A percentile compares a stretch with the other conserved stretches of the same genome.
phyloP scores from a whole-genome alignment of 164 flowering plant species.

The Piper longum region DNA sequence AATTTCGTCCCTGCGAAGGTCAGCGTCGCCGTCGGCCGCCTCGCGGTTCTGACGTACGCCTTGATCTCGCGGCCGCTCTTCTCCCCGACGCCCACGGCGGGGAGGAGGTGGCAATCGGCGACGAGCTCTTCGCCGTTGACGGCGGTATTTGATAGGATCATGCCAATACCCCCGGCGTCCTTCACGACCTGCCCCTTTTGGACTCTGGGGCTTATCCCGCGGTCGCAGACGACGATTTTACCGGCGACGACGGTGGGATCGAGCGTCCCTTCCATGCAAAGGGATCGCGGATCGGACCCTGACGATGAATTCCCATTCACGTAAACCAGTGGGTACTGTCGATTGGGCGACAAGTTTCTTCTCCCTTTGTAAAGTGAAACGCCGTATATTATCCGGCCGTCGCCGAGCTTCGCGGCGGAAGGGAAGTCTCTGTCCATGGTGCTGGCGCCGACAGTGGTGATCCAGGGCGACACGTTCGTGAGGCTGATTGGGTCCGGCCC shows the following conservation, averaged over 20 bases:
- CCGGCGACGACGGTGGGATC: slow-evolving; percentile 20
- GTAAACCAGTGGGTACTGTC: slow-evolving; percentile 49
- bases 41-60: slow-evolving; percentile 5
- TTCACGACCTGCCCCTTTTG: slow-evolving; percentile 28
- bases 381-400: slow-evolving; percentile 26
- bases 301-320: slow-evolving; percentile 44
- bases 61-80: slow-evolving; percentile 17
- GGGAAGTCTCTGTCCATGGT: slow-evolving; percentile 88
- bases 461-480: slow-evolving; percentile 80
- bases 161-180: slow-evolving; percentile 31
- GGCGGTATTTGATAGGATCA: slow-evolving; percentile 21
- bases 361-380: slow-evolving; percentile 67
- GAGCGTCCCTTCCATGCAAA: slow-evolving; percentile 52
- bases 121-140: slow-evolving; percentile 21
- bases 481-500: slow-evolving; percentile 67
- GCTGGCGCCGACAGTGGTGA: slow-evolving; percentile 83
- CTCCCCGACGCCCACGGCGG: slow-evolving; percentile 19
- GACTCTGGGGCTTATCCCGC: slow-evolving; percentile 21
- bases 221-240: slow-evolving; percentile 36
- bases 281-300: slow-evolving; percentile 39
- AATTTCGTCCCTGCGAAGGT: slow-evolving; percentile 17
- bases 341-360: slow-evolving; percentile 18
- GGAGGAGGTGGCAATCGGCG: slow-evolving; percentile 23
- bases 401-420: slow-evolving; percentile 43
- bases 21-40: slow-evolving; percentile 17